These are phyloP conservation scores for Venturia aucupariae DNA, from an alignment of 2,329 filamentous ascomycete genomes.

Conservation along the genomic window DNA sequence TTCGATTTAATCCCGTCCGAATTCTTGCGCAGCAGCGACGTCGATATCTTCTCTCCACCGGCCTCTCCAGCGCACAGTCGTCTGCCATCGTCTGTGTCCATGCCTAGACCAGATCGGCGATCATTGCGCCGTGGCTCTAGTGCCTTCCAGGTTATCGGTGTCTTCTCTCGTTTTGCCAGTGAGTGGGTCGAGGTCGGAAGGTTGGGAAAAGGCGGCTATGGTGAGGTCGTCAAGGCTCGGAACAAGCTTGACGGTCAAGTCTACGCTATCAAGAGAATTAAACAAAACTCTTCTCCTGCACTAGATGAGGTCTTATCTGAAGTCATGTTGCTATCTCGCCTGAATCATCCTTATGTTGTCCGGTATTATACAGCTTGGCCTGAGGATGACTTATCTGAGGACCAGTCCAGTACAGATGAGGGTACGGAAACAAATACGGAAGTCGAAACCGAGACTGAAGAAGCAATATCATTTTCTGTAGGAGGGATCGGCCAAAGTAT, in stretches of 20 bases:
- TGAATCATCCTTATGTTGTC: slow-evolving; percentile 82
- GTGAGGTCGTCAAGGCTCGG: slow-evolving; percentile 88
- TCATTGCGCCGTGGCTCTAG: slow-evolving; percentile 12
- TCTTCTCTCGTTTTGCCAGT: slow-evolving; percentile 63
- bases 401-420: slow-evolving; percentile 6
- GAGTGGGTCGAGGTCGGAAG: slow-evolving; percentile 88
- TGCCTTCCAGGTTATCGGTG: neutral
- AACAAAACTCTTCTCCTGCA: slow-evolving; percentile 62
- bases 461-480: slow-evolving; percentile 3
- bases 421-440: slow-evolving; percentile 11
- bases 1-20: slow-evolving; percentile 59
- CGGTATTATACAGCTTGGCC: slow-evolving; percentile 95
- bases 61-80: slow-evolving; percentile 27
- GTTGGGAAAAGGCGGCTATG: slow-evolving; percentile 88
- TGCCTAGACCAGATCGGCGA: slow-evolving; percentile 18
- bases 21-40: slow-evolving; percentile 44
- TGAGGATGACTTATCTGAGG: slow-evolving; percentile 49
- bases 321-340: slow-evolving; percentile 78
- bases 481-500: slow-evolving; percentile 53
- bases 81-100: slow-evolving; percentile 27
- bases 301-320: slow-evolving; percentile 77
- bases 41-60: slow-evolving; percentile 32
- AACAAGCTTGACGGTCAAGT: slow-evolving; percentile 90
- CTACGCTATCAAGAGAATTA: slow-evolving; percentile 96
- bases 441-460: slow-evolving; percentile 2